Percentiles rank a stretch among this genome's conserved stretches.
These are phyloP conservation scores for Fusarium temperatum DNA, from an alignment of 2,329 filamentous ascomycete species.

Conservation along the genomic window DNA sequence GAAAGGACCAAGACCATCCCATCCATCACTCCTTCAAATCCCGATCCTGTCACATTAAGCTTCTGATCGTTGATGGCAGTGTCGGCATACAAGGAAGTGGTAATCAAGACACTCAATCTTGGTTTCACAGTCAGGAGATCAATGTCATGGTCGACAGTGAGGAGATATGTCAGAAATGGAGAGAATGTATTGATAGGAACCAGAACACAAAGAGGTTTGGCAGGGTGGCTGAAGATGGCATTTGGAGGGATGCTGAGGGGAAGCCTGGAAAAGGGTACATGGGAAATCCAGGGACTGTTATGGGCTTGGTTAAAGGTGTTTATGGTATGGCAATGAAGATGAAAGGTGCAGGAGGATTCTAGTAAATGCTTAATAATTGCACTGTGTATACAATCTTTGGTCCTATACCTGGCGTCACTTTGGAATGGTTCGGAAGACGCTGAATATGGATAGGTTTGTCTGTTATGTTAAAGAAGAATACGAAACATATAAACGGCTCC, in stretches of 20 bases:
- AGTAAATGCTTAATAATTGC: background rate
- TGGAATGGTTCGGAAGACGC: background rate
- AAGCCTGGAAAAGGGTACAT: constrained; percentile 26
- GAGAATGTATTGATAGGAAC: constrained; percentile 68
- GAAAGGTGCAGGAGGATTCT: constrained; percentile 13
- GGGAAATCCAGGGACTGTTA: constrained; percentile 26
- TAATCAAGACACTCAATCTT: constrained; percentile 83
- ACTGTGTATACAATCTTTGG: too few species aligned
- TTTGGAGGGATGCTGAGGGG: constrained; percentile 28
- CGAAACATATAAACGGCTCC: background rate
- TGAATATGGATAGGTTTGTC: background rate
- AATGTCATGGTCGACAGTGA: constrained; percentile 78
- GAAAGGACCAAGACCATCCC: constrained; percentile 74
- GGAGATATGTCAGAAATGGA: constrained; percentile 69
- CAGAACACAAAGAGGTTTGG: constrained; percentile 73
- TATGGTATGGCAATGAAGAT: constrained; percentile 26
- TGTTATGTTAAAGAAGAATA: background rate
- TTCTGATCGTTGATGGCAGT: constrained; percentile 75
- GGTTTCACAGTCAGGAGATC: constrained; percentile 81
- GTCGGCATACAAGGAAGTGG: constrained; percentile 79
- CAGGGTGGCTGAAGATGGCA: constrained; percentile 37
- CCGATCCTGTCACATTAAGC: constrained; percentile 78
- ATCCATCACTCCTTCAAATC: constrained; percentile 73
- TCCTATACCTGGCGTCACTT: background rate
- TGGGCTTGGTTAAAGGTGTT: constrained; percentile 19